These are phyloP conservation scores for Fomitopsis serialis DNA, from an alignment of 768 basidiomycete genomes.

Conservation along the genomic window DNA sequence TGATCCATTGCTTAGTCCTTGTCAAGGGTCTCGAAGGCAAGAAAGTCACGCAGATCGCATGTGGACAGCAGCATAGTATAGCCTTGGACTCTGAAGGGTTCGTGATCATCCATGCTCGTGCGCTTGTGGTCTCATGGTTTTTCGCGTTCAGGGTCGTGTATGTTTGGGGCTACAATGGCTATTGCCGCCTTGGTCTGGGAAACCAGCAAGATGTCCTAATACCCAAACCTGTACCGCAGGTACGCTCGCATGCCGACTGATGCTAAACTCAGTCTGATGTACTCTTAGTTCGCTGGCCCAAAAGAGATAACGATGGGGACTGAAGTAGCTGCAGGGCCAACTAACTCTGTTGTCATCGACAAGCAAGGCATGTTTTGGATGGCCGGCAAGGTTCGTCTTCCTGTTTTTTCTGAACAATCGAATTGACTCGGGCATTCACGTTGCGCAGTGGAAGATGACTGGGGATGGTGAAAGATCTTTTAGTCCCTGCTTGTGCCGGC, in stretches of 20 bases:
- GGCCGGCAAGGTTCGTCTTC: conserved; percentile 61
- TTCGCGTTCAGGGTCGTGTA: conserved; percentile 56
- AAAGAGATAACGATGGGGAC: conserved; percentile 58
- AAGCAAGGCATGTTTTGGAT: conserved; percentile 84
- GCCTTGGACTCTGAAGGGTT: conserved; percentile 78
- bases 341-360: conserved; percentile 81
- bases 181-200: conserved; percentile 85
- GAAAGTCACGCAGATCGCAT: conserved; percentile 76
- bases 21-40: conserved; percentile 74
- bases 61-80: conserved; percentile 83
- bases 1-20: conserved; percentile 40
- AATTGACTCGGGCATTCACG: neutral
- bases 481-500: neutral
- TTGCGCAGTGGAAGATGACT: conserved; percentile 81
- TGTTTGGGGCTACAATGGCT: conserved; percentile 88
- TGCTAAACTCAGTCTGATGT: neutral
- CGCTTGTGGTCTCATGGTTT: neutral
- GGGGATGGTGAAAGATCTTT: conserved; percentile 63
- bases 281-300: conserved; percentile 62
- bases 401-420: neutral
- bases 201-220: conserved; percentile 77
- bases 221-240: conserved; percentile 82
- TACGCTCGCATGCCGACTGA: conserved; percentile 15
- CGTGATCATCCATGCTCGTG: conserved; percentile 13
- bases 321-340: conserved; percentile 71